These are phyloP conservation scores for Biscutella laevigata DNA, from an alignment of 441 rosid species.

Conservation along the genomic window DNA sequence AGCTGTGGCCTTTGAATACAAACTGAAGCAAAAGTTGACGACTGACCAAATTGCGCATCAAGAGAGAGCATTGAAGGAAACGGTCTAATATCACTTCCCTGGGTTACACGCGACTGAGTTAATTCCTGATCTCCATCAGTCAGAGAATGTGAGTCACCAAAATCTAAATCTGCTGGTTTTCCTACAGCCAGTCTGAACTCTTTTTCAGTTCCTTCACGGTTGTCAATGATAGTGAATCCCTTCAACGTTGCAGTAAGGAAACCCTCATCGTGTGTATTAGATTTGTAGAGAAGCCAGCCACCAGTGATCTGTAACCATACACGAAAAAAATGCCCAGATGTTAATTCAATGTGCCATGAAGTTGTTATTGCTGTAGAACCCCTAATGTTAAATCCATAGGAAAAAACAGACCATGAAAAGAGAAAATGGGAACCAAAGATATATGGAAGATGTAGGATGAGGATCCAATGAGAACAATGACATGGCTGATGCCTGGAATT, in stretches of 20 bases:
- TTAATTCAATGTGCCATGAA: slow-evolving; percentile 14
- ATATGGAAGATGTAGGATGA: neutral
- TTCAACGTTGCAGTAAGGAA: slow-evolving; percentile 78
- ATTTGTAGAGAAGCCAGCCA: slow-evolving; percentile 84
- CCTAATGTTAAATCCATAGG: neutral
- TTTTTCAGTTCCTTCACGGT: slow-evolving; percentile 84
- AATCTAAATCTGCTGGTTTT: slow-evolving; percentile 44
- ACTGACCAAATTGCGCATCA: slow-evolving; percentile 75
- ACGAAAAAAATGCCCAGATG: slow-evolving; percentile 1
- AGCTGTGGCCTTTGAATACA: slow-evolving; percentile 89
- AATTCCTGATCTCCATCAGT: slow-evolving; percentile 29
- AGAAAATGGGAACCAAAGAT: slow-evolving; percentile 9
- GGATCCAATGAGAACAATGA: slow-evolving; percentile 5
- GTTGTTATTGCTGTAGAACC: neutral
- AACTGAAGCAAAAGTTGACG: slow-evolving; percentile 49
- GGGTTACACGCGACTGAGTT: slow-evolving; percentile 26
- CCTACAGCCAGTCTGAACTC: slow-evolving; percentile 82
- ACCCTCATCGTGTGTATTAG: slow-evolving; percentile 60
- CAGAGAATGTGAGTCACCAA: slow-evolving; percentile 26
- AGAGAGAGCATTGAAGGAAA: slow-evolving; percentile 86
- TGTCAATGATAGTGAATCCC: slow-evolving; percentile 78
- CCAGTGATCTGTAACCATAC: slow-evolving; percentile 51
- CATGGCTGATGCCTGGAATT: slow-evolving; percentile 3
- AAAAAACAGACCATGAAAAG: neutral
- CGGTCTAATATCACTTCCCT: slow-evolving; percentile 36